A percentile compares a stretch with the other conserved stretches of the same genome.
phyloP scores from a whole-genome alignment of 2,329 filamentous ascomycete species.

The Ampelomyces quisqualis region DNA sequence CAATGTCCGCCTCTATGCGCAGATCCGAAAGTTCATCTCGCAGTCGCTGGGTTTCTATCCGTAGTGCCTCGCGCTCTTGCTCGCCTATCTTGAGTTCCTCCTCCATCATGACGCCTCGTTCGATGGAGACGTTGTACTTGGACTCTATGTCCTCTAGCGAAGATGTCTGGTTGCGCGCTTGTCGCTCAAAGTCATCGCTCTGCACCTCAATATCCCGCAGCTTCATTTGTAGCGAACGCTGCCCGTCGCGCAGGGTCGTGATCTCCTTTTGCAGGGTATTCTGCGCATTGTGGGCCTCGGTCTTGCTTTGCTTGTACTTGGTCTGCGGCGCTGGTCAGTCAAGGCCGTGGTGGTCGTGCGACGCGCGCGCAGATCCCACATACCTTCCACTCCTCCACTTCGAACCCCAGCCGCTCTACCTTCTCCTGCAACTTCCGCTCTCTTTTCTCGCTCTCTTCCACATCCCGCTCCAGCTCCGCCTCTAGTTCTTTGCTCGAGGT shows the following conservation, averaged over 20 bases:
- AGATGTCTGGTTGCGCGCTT: slow-evolving; percentile 92
- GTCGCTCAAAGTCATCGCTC: slow-evolving; percentile 97
- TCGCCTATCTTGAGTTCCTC: slow-evolving; percentile 91
- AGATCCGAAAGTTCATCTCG: slow-evolving; percentile 90
- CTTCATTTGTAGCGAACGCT: slow-evolving; percentile 76
- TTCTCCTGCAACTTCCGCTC: slow-evolving; percentile 84
- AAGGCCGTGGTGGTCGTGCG: neutral
- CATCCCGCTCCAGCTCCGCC: slow-evolving; percentile 90
- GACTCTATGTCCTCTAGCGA: slow-evolving; percentile 96
- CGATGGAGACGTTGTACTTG: slow-evolving; percentile 93
- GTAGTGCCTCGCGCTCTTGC: slow-evolving; percentile 82
- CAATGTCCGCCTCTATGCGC: slow-evolving; percentile 91
- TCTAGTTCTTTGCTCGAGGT: slow-evolving; percentile 92
- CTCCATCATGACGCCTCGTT: slow-evolving; percentile 88
- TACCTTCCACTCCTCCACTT: slow-evolving; percentile 99
- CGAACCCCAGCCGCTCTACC: slow-evolving; percentile 78
- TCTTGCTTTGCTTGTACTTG: slow-evolving; percentile 94
- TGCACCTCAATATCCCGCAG: slow-evolving; percentile 94
- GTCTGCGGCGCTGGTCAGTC: slow-evolving; percentile 55
- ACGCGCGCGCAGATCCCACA: slow-evolving; percentile 29
- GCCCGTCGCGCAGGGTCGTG: slow-evolving; percentile 81
- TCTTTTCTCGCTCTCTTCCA: slow-evolving; percentile 91
- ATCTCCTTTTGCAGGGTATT: slow-evolving; percentile 92
- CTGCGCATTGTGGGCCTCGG: slow-evolving; percentile 81
- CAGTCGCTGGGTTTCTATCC: slow-evolving; percentile 87